Conservation (phyloP, 2,329 filamentous ascomycete genomes). For the Sporothrix inflata region DNA sequence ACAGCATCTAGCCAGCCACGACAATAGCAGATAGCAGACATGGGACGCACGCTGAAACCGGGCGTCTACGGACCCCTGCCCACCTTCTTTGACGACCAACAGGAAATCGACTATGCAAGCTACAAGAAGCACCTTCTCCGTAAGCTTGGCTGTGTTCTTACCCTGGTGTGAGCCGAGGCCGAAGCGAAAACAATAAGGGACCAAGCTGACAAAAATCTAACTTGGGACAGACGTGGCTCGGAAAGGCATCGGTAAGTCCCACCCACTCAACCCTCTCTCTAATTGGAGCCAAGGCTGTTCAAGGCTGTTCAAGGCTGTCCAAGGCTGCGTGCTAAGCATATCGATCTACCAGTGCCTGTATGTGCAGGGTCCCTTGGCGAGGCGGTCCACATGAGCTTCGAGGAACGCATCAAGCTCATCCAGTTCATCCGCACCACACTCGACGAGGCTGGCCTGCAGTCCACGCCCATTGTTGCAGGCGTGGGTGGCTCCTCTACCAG, state of each 20-base stretch:
- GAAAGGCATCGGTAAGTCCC: neutral
- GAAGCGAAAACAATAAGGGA: too few species aligned
- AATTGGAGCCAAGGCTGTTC: too few species aligned
- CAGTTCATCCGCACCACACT: neutral
- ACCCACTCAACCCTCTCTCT: too few species aligned
- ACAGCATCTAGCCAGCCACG: too few species aligned
- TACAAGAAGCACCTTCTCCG: conserved; percentile 18
- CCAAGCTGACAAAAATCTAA: too few species aligned
- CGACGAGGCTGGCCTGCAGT: neutral
- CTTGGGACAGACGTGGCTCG: neutral
- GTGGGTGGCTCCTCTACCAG: neutral
- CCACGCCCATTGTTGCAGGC: neutral
- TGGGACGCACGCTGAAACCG: neutral
- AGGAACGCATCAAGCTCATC: neutral
- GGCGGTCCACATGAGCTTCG: neutral
- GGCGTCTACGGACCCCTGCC: conserved; percentile 22
- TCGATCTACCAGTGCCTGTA: neutral
- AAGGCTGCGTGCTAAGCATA: too few species aligned
- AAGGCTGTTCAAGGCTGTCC: too few species aligned
- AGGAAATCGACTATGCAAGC: conserved; percentile 19
- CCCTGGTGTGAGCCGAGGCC: too few species aligned
- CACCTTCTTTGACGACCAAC: conserved; percentile 19
- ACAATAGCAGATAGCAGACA: neutral
- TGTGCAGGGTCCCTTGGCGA: neutral
- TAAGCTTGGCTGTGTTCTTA: neutral